phyloP scores from a whole-genome alignment of 306 rosid species.

The Acacia melanoxylon region DNA sequence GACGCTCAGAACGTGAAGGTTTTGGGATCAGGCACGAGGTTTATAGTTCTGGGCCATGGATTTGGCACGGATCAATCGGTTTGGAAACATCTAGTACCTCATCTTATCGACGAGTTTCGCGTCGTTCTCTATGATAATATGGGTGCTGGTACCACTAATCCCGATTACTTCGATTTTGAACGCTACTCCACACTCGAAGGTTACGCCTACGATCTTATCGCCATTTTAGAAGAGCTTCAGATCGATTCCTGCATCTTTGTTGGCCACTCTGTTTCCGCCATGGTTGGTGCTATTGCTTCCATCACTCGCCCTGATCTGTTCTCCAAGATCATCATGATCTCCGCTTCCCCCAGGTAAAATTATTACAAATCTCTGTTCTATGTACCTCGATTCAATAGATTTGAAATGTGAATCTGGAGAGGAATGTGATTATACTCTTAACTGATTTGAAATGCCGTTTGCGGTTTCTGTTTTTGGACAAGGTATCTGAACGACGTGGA shows the following conservation, averaged over 20 bases:
- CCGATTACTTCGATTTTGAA: slow-evolving; percentile 46
- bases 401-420: background rate
- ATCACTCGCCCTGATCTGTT: slow-evolving; percentile 46
- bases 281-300: slow-evolving; percentile 43
- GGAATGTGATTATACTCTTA: background rate
- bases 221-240: slow-evolving; percentile 39
- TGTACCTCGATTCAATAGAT: background rate
- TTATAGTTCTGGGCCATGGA: slow-evolving; percentile 46
- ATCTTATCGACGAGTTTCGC: slow-evolving; percentile 41
- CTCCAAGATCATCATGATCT: slow-evolving; percentile 37
- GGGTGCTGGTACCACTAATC: slow-evolving; percentile 52
- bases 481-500: slow-evolving; percentile 62
- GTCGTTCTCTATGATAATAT: slow-evolving; percentile 47
- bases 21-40: slow-evolving; percentile 37
- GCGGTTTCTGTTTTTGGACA: background rate
- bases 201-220: slow-evolving; percentile 41
- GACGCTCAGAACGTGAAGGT: slow-evolving; percentile 49
- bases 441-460: background rate
- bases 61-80: slow-evolving; percentile 49
- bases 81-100: slow-evolving; percentile 52
- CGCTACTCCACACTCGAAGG: slow-evolving; percentile 46
- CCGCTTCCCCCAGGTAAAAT: slow-evolving; percentile 42
- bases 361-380: background rate
- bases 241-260: slow-evolving; percentile 39
- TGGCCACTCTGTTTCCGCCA: slow-evolving; percentile 46